Base-by-base conservation (phyloP, 441 rosid species). In the Raphanus hybrid region DNA sequence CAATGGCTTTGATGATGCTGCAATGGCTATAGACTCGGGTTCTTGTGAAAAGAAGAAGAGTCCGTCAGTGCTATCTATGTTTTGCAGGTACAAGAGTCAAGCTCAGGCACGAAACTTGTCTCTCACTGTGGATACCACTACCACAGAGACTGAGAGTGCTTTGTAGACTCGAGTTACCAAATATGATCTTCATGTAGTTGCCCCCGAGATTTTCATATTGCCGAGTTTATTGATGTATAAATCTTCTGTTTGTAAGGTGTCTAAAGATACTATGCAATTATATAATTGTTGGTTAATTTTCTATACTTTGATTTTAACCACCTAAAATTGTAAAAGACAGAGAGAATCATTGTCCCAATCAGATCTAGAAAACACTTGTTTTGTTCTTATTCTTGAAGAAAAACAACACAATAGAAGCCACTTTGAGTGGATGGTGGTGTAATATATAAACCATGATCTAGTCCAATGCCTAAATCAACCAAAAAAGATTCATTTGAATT, bases 81-180 rank as follows among this genome's bases (percentile, higher is more conserved):
- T 91, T 81, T 83, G 86, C 57, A 91, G 71, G 69, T 93, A 86
- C 75, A 91, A 79, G 70, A 74, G 50, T 67, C 80, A 77, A 26
- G 79, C 80, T 48, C 76, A 70, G 27, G 67, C 81, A 1, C 71
- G 67, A 12, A 48, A 54, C 63, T n/a, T 10, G 15, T 45, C 74
- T 57, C 64, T 10, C 52, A 3, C 32, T 29, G 61, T 50, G 35
- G 65, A 58, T 34, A 55, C 62, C 0, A 63, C 48, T 1, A 10
- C 8, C n/a, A 9, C 48, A 15, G 15, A 52, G 34, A 63, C 79
- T 26, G 59, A 69, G 14, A 63, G 9, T 69, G 58, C 26, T 27
- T 52, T 20, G 23, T 68, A 58, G 45, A 16, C 52, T 26, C 63
- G 16, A 27, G 45, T 74, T 14, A 20, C 69, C 55, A 20, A 23